phyloP scores from a whole-genome alignment of 257 asterid genomes.

The Primulina eburnea region DNA sequence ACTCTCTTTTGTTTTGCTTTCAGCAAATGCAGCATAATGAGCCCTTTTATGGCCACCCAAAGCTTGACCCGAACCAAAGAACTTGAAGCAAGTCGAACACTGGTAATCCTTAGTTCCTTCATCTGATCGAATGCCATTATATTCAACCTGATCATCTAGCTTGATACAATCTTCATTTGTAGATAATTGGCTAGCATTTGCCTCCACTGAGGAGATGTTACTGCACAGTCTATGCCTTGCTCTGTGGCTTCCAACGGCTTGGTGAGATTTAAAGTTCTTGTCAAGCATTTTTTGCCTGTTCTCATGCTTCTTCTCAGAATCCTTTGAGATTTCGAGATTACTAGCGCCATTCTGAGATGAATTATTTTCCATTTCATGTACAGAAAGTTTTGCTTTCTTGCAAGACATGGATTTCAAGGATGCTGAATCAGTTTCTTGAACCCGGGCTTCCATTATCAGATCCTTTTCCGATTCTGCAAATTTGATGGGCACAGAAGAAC shows the following conservation, averaged over 20 bases:
- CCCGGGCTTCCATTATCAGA: neutral
- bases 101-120: slow-evolving; percentile 27
- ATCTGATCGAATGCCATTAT: slow-evolving; percentile 2
- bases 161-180: slow-evolving; percentile 16
- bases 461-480: too few relatives aligned
- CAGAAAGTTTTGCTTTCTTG: slow-evolving; percentile 21
- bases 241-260: slow-evolving; percentile 28
- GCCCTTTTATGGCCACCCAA: slow-evolving; percentile 90
- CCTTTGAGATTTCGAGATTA: slow-evolving; percentile 24
- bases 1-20: slow-evolving; percentile 31
- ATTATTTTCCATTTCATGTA: slow-evolving; percentile 12
- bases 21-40: slow-evolving; percentile 42
- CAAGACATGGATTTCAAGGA: slow-evolving; percentile 20
- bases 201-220: slow-evolving; percentile 9
- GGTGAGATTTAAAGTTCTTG: slow-evolving; percentile 24
- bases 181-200: slow-evolving; percentile 15
- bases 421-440: slow-evolving; percentile 3
- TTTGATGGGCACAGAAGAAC: too few relatives aligned
- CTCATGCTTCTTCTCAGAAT: slow-evolving; percentile 14
- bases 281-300: slow-evolving; percentile 17
- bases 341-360: slow-evolving; percentile 21
- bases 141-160: slow-evolving; percentile 7
- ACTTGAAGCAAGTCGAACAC: slow-evolving; percentile 63
- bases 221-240: slow-evolving; percentile 20
- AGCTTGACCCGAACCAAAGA: slow-evolving; percentile 73